Evolutionary conservation across 805 yeast species (phyloP), one percentile per base, ranked within the genome.

Genomic region (Wickerhamomyces silvicola): DNA sequence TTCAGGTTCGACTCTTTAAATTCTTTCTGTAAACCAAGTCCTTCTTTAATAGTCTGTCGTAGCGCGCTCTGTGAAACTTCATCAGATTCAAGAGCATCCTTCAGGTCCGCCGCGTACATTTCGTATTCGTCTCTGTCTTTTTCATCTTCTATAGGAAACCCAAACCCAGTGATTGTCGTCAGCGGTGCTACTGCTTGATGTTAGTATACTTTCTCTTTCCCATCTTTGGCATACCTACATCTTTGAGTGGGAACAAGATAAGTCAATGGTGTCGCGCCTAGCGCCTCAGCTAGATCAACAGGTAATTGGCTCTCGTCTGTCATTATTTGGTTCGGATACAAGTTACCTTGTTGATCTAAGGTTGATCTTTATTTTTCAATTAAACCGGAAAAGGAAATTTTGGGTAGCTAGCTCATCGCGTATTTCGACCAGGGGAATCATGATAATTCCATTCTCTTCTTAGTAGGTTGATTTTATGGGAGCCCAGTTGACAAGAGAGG

Each of bases 161-260:
- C 10, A 16, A 19, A 6, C 8, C 13, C 3, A 12, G 5, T 19
- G 11, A 35, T 17, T 10, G 20, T 18, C 17, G 28, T 13, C 4
- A 27, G 31, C 19, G 24, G 18, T 5, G 31, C 38, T 22, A 39
- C 46, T 42, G 27, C n/a, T n/a, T n/a, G n/a, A n/a, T n/a, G n/a
- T n/a, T n/a, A n/a, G n/a, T n/a, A n/a, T n/a, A n/a, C n/a, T n/a
- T n/a, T n/a, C n/a, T n/a, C n/a, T n/a, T n/a, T n/a, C n/a, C n/a
- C n/a, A n/a, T n/a, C n/a, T n/a, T n/a, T n/a, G n/a, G n/a, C 12
- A 22, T 27, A 56, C 66, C 37, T 42, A 63, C 65, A 36, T 26
- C 53, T 57, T 32, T 64, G 68, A 2, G 52, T 56, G 2, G 72
- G 72, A 3, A 64, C 44, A 11, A 66, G 39, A 28, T 52, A 62